phyloP scores from a whole-genome alignment of 2,329 filamentous ascomycete genomes.

The Xylaria sp. region DNA sequence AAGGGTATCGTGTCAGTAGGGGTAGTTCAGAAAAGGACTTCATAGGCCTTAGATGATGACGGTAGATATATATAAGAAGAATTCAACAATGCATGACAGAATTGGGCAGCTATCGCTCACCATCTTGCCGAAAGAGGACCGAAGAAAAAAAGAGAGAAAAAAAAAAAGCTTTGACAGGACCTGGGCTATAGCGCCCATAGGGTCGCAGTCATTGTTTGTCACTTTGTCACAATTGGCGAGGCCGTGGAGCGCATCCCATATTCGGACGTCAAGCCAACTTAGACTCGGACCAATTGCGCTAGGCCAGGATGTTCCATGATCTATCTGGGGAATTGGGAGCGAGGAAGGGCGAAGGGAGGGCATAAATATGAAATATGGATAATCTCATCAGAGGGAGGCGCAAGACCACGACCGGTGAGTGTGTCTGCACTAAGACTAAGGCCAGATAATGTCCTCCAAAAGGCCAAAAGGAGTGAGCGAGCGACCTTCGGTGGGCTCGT shows the following conservation, averaged over 20 bases:
- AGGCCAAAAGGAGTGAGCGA: background rate
- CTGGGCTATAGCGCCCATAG: constrained; percentile 15
- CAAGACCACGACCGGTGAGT: too few relatives aligned
- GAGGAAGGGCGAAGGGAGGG: constrained; percentile 14
- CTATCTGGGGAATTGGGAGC: constrained; percentile 10
- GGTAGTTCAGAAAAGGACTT: constrained; percentile 6
- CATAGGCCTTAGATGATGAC: constrained; percentile 3
- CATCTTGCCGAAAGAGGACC: constrained; percentile 6
- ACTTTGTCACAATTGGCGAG: constrained; percentile 17
- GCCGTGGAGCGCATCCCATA: constrained; percentile 30
- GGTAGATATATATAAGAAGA: constrained; percentile 10
- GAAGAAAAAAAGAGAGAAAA: background rate
- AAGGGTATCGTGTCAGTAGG: background rate
- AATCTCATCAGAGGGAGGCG: background rate
- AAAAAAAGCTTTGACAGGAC: constrained; percentile 19
- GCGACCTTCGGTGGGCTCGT: background rate
- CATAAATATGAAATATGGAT: constrained; percentile 13
- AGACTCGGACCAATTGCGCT: constrained; percentile 31
- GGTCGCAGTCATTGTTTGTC: constrained; percentile 27
- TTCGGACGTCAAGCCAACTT: constrained; percentile 22
- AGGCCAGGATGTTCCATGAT: constrained; percentile 34
- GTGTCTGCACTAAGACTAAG: background rate
- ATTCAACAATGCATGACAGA: constrained; percentile 5
- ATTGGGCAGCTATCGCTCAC: constrained; percentile 15
- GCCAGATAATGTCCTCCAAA: background rate